These are phyloP conservation scores for Pelagomonas calceolata DNA, from an alignment of 108 stramenopile species.

Conservation along the genomic window DNA sequence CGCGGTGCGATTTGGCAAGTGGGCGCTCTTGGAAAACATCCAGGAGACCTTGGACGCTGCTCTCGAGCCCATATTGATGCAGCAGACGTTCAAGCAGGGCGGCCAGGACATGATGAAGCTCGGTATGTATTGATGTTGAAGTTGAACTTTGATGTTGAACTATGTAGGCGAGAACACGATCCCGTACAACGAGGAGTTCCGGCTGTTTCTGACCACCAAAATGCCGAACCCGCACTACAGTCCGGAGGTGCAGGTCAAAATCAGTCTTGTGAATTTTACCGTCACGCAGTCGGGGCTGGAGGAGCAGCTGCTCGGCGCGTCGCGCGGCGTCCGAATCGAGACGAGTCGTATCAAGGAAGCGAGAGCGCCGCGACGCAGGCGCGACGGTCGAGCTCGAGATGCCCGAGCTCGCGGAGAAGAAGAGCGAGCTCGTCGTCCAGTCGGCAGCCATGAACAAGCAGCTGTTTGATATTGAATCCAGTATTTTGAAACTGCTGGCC, in stretches of 20 bases:
- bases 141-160: too few relatives aligned
- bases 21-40: constrained; percentile 57
- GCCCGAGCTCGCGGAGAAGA: constrained; percentile 30
- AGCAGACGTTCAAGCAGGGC: constrained; percentile 53
- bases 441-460: constrained; percentile 52
- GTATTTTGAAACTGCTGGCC: constrained; percentile 38
- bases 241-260: constrained; percentile 52
- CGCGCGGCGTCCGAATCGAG: too few relatives aligned
- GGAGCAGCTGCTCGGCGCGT: constrained; percentile 56
- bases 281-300: constrained; percentile 51
- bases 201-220: constrained; percentile 56
- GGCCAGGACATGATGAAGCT: constrained; percentile 57
- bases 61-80: constrained; percentile 51
- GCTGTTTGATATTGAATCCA: constrained; percentile 45
- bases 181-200: constrained; percentile 50
- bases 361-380: too few relatives aligned
- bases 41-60: constrained; percentile 51
- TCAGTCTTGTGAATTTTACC: constrained; percentile 50
- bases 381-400: constrained; percentile 43
- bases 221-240: constrained; percentile 53
- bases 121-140: too few relatives aligned
- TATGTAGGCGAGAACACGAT: constrained; percentile 49
- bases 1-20: constrained; percentile 45
- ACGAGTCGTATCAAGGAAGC: constrained; percentile 20
- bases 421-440: constrained; percentile 33